Percentiles rank a stretch among this genome's conserved stretches.
These are phyloP conservation scores for Beauveria sp. DNA, from an alignment of 2,329 filamentous ascomycete genomes.

Conservation along the genomic window DNA sequence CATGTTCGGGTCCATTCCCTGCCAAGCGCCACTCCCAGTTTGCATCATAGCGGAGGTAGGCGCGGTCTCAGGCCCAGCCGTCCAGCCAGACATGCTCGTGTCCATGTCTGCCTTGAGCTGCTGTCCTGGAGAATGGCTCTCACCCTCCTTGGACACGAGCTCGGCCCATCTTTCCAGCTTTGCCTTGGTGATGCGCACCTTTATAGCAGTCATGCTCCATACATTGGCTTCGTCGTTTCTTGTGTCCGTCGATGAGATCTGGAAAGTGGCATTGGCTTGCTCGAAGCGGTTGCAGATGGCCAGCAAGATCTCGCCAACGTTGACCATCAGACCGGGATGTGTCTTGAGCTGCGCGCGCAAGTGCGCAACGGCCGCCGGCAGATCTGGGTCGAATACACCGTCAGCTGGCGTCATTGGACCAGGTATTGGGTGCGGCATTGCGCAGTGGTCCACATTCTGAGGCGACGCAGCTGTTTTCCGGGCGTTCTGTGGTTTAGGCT, in stretches of 20 bases:
- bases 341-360: conserved; percentile 34
- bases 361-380: conserved; percentile 32
- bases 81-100: conserved; percentile 13
- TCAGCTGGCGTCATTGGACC: neutral
- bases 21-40: conserved; percentile 4
- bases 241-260: conserved; percentile 22
- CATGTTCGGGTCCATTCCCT: conserved; percentile 15
- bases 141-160: conserved; percentile 31
- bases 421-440: neutral
- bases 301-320: conserved; percentile 36
- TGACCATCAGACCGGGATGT: conserved; percentile 37
- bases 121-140: conserved; percentile 16
- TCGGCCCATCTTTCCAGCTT: conserved; percentile 42
- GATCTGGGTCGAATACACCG: conserved; percentile 25
- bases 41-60: neutral
- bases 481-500: neutral
- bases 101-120: conserved; percentile 15
- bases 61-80: neutral
- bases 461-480: conserved; percentile 1
- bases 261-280: conserved; percentile 31
- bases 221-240: conserved; percentile 35
- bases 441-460: neutral
- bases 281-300: conserved; percentile 36
- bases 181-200: conserved; percentile 37
- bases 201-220: conserved; percentile 41